Conservation (phyloP, 768 basidiomycete genomes). For the Mycena vulgaris region DNA sequence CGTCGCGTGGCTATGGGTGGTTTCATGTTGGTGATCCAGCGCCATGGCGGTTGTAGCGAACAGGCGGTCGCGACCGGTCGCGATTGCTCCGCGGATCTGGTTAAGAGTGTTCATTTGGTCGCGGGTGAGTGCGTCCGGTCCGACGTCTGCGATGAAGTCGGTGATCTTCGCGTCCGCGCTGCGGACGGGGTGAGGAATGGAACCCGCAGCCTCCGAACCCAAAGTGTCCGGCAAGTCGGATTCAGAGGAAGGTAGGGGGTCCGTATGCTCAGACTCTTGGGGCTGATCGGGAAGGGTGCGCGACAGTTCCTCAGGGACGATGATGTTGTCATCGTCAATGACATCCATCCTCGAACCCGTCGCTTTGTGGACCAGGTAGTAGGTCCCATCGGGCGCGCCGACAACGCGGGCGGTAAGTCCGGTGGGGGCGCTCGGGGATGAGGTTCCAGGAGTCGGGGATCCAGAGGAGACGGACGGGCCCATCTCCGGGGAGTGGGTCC, state of each 20-base stretch:
- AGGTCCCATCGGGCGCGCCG: not conserved
- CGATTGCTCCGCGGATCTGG: not conserved
- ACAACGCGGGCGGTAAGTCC: not conserved
- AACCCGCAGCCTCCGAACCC: too few species aligned
- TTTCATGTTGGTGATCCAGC: not conserved
- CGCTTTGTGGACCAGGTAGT: not conserved
- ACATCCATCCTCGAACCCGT: not conserved
- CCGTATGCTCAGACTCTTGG: not conserved
- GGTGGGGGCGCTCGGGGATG: not conserved
- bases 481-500: not conserved
- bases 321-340: not conserved
- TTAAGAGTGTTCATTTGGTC: not conserved
- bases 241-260: too few species aligned
- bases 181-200: too few species aligned
- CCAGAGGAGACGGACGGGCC: not conserved
- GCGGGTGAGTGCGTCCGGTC: not conserved
- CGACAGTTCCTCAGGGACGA: not conserved
- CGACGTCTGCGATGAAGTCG: not conserved
- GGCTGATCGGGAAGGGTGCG: not conserved
- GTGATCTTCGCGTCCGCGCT: not conserved
- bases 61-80: not conserved
- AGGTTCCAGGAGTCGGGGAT: not conserved
- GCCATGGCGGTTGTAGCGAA: not conserved
- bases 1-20: not conserved
- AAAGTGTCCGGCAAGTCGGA: too few species aligned